Conservation (phyloP, 208 protist genomes). For the Leishmania guyanensis region DNA sequence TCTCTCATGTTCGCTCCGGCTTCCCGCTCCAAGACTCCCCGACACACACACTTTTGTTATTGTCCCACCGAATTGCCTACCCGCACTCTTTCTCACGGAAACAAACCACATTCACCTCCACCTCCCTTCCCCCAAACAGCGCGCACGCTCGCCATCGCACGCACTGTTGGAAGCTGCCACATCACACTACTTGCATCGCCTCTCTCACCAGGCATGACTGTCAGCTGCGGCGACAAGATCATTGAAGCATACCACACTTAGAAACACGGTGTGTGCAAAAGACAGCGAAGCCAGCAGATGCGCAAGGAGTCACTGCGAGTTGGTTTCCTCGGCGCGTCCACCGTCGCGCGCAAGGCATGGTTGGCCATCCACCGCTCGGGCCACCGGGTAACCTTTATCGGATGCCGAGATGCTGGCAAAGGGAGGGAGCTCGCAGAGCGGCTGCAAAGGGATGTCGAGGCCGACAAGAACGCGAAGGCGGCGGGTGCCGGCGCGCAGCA, state of each 20-base stretch:
- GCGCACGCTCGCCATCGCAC: not conserved
- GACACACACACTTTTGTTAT: no score
- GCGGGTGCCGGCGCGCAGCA: constrained; percentile 2
- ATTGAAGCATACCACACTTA: not conserved
- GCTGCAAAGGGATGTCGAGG: constrained; percentile 18
- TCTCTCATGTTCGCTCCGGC: not conserved
- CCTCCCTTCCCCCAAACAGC: not conserved
- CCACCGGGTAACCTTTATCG: constrained; percentile 44
- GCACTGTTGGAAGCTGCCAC: not conserved
- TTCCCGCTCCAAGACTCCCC: not conserved
- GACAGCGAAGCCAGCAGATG: constrained; percentile 10
- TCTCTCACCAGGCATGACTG: not conserved
- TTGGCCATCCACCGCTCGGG: constrained; percentile 46
- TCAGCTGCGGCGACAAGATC: not conserved
- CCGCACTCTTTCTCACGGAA: not conserved
- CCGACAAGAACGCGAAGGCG: not conserved
- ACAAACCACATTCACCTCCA: not conserved
- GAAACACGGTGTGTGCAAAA: not conserved
- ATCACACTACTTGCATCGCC: not conserved
- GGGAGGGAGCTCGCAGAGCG: constrained; percentile 34
- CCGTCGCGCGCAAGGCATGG: constrained; percentile 42
- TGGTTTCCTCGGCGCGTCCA: constrained; percentile 53
- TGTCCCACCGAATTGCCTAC: not conserved
- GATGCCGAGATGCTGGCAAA: constrained; percentile 40
- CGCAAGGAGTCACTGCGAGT: constrained; percentile 40